Evolutionary conservation across 768 basidiomycete species (phyloP).

Genomic region (Termitomyces heimii): DNA sequence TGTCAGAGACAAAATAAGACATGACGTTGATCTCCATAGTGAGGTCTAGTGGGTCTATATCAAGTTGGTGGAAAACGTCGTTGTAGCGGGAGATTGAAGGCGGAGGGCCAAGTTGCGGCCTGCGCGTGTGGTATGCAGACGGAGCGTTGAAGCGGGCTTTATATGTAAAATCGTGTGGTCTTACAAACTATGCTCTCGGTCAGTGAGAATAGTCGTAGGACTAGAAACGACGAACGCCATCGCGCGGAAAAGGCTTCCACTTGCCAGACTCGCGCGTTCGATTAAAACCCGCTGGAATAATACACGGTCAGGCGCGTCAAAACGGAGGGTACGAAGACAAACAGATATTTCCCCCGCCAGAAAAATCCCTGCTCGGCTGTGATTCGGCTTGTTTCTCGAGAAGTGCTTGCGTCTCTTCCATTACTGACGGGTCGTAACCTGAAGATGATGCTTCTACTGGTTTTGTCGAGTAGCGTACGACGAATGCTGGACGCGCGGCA

Average conservation of each 20-base stretch:
- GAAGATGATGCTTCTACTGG: too few relatives aligned
- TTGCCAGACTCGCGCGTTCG: background rate
- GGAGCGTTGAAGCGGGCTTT: constrained; percentile 21
- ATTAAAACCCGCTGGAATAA: background rate
- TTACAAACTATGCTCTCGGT: constrained; percentile 9
- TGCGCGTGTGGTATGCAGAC: constrained; percentile 14
- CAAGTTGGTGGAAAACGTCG: constrained; percentile 69
- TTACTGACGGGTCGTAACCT: background rate
- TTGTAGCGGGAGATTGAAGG: constrained; percentile 43
- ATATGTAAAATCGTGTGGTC: constrained; percentile 23
- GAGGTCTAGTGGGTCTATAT: constrained; percentile 70
- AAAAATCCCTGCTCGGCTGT: background rate
- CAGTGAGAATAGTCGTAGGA: background rate
- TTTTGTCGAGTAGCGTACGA: constrained; percentile 3
- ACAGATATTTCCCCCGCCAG: background rate
- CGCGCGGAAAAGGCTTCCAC: constrained; percentile 17
- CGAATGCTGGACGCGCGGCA: background rate
- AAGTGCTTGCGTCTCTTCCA: background rate
- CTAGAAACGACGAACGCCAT: constrained; percentile 16
- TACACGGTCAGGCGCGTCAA: background rate
- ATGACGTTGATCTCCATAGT: constrained; percentile 56
- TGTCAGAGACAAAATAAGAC: constrained; percentile 53
- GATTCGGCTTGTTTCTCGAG: background rate
- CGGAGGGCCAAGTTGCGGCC: constrained; percentile 49
- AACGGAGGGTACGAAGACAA: background rate